These are phyloP conservation scores for Colletotrichum gloeosporioides DNA, from an alignment of 2,329 filamentous ascomycete species.

Conservation along the genomic window DNA sequence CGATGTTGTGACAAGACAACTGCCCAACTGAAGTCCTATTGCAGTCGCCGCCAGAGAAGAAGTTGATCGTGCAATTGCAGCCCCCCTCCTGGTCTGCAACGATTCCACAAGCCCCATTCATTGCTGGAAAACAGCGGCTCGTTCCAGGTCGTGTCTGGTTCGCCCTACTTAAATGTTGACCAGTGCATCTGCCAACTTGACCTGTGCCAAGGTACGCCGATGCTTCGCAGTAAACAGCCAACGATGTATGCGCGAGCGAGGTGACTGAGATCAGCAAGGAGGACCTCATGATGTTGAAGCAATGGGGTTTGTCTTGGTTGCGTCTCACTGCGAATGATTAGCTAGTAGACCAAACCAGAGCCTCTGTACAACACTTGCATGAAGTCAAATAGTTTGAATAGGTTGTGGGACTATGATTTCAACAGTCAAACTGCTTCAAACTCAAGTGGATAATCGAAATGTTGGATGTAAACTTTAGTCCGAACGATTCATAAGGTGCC, in stretches of 20 bases:
- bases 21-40: background rate
- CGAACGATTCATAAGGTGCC: too few relatives aligned
- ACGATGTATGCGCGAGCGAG: background rate
- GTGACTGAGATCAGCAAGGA: background rate
- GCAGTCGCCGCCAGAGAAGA: conserved; percentile 8
- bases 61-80: conserved; percentile 1
- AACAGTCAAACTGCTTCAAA: too few relatives aligned
- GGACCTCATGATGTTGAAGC: background rate
- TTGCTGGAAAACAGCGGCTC: conserved; percentile 6
- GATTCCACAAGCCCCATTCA: conserved; percentile 2
- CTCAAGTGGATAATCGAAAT: too few relatives aligned
- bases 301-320: background rate
- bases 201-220: conserved; percentile 6
- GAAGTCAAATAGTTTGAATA: too few relatives aligned
- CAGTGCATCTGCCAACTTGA: background rate
- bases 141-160: background rate
- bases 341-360: background rate
- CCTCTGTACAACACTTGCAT: too few relatives aligned
- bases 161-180: background rate
- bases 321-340: background rate
- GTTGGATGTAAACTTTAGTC: too few relatives aligned
- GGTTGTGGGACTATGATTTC: too few relatives aligned
- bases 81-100: background rate
- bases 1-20: background rate
- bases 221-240: background rate